Evolutionary conservation across 345 rosid species (phyloP).

Genomic region (Erodium maritimum): DNA sequence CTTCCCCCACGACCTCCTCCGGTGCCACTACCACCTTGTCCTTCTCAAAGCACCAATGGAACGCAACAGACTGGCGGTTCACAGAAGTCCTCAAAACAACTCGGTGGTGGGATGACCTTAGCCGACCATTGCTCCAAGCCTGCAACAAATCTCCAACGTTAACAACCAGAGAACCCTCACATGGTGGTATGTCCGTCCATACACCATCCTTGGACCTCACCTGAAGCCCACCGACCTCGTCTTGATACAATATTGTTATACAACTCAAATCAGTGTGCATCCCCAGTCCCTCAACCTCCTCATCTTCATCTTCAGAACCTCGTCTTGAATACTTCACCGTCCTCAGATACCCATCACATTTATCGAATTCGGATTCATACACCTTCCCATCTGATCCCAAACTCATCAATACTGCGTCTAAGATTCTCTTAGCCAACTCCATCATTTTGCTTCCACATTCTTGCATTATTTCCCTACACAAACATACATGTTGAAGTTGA

Average conservation of each 20-base stretch:
- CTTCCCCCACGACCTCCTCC: constrained; percentile 40
- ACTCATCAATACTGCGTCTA: constrained; percentile 30
- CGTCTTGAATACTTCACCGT: constrained; percentile 46
- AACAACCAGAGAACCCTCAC: constrained; percentile 42
- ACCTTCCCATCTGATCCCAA: constrained; percentile 34
- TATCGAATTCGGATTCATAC: constrained; percentile 29
- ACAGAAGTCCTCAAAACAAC: constrained; percentile 34
- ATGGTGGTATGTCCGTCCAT: constrained; percentile 40
- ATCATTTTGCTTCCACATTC: constrained; percentile 50
- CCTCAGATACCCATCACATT: constrained; percentile 60
- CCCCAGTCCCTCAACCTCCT: constrained; percentile 59
- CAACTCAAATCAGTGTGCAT: constrained; percentile 86
- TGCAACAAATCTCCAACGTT: constrained; percentile 75
- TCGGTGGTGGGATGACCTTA: constrained; percentile 65
- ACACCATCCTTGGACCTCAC: constrained; percentile 52
- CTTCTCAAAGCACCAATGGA: constrained; percentile 61
- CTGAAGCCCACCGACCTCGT: constrained; percentile 63
- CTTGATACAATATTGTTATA: constrained; percentile 60
- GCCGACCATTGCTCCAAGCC: constrained; percentile 64
- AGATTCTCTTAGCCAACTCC: constrained; percentile 40
- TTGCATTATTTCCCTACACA: constrained; percentile 36
- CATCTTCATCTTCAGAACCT: constrained; percentile 24
- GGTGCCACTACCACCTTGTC: constrained; percentile 51
- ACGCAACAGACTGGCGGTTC: constrained; percentile 49
- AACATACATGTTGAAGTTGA: too few species aligned